Conservation (phyloP, 1,139 yeast genomes). For the Meyerozyma sp. region DNA sequence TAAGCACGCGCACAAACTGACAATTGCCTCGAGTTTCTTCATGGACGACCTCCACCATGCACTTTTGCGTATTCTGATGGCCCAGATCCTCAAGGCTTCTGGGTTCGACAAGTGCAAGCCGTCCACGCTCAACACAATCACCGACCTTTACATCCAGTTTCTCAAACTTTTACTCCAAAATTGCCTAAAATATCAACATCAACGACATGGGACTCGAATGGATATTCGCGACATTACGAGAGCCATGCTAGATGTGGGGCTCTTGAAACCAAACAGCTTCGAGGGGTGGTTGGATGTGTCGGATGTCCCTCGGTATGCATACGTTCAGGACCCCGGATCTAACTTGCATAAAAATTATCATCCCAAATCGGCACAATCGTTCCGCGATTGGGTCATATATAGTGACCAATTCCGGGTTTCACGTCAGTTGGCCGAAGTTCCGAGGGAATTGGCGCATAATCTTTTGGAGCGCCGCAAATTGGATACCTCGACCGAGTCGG, state of each 20-base stretch:
- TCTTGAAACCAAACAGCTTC: constrained; percentile 38
- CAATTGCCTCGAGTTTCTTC: neutral
- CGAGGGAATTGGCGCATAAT: constrained; percentile 23
- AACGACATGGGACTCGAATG: constrained; percentile 13
- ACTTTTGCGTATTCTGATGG: constrained; percentile 56
- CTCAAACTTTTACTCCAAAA: constrained; percentile 41
- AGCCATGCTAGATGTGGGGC: constrained; percentile 52
- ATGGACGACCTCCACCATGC: constrained; percentile 47
- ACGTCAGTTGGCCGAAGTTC: constrained; percentile 27
- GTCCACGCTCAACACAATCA: constrained; percentile 52
- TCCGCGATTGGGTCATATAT: constrained; percentile 30
- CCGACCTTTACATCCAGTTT: constrained; percentile 59
- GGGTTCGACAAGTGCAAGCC: constrained; percentile 74
- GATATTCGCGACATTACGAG: constrained; percentile 55
- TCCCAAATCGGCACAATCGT: constrained; percentile 35
- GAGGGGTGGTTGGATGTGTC: constrained; percentile 11
- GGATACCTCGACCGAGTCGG: constrained; percentile 3
- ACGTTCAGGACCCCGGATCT: constrained; percentile 10
- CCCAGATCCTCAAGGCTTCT: constrained; percentile 61
- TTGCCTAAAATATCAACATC: constrained; percentile 22
- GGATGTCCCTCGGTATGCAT: constrained; percentile 10
- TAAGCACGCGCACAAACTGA: neutral
- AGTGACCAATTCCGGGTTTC: constrained; percentile 23
- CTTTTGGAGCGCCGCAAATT: constrained; percentile 23
- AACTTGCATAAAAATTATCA: constrained; percentile 20